phyloP scores from a whole-genome alignment of 1,284 basidiomycete species.

The Fistulinella cinereoalba region DNA sequence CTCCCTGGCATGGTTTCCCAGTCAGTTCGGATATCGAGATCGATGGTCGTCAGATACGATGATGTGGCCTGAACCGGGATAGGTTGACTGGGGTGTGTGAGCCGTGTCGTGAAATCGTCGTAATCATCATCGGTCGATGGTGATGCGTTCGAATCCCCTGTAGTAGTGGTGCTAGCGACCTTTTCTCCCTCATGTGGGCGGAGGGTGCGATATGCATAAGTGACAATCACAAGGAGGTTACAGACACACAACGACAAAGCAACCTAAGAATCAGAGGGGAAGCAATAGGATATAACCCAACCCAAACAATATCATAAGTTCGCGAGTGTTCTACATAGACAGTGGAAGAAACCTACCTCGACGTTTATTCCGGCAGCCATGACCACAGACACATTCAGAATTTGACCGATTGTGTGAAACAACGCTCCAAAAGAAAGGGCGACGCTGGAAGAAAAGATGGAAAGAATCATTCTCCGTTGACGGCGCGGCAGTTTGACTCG shows the following conservation, averaged over 20 bases:
- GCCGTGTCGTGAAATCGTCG: slow-evolving; percentile 9
- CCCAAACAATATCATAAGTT: no score
- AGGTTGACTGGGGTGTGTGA: background rate
- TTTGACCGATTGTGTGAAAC: slow-evolving; percentile 18
- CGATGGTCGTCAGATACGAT: slow-evolving; percentile 4
- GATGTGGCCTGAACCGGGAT: background rate
- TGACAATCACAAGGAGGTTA: slow-evolving; percentile 30
- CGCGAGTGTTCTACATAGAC: no score
- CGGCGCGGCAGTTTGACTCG: slow-evolving; percentile 18
- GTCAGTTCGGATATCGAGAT: slow-evolving; percentile 4
- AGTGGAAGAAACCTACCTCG: slow-evolving; percentile 6
- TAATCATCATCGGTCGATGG: slow-evolving; percentile 1
- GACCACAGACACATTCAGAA: slow-evolving; percentile 5
- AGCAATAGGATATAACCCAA: no score
- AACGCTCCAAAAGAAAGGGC: slow-evolving; percentile 17
- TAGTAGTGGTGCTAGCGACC: background rate
- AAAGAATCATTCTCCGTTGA: slow-evolving; percentile 27
- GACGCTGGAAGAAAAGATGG: slow-evolving; percentile 23
- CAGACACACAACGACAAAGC: slow-evolving; percentile 24
- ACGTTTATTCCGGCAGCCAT: slow-evolving; percentile 15
- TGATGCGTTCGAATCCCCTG: background rate
- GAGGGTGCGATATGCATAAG: slow-evolving; percentile 18
- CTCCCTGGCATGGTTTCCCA: no score
- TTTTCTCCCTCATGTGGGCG: background rate
- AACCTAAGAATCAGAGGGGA: slow-evolving; percentile 5